Conservation (phyloP, 192 early-diverging fungal genomes). For the Powellomyces hirtus region DNA sequence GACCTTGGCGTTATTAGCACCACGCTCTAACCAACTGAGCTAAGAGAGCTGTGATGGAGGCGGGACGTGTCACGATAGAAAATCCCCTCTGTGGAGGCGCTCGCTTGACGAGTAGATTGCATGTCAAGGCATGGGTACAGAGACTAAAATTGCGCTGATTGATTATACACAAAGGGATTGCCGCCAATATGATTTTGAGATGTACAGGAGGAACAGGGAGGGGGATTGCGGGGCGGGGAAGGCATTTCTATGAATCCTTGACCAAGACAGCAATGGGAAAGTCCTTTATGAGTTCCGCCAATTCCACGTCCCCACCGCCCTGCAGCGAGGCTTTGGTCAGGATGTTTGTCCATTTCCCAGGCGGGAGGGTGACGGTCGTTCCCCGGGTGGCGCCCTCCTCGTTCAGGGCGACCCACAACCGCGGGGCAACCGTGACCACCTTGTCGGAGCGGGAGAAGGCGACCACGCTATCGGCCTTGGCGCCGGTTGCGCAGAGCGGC, state of each 20-base stretch:
- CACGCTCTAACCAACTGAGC: too few species aligned
- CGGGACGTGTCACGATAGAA: too few species aligned
- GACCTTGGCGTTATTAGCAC: too few species aligned
- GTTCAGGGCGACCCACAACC: slow-evolving; percentile 13
- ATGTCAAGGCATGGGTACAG: too few species aligned
- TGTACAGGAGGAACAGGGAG: too few species aligned
- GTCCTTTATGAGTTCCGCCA: background rate
- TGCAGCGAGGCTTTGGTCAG: background rate
- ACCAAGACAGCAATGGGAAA: slow-evolving; percentile 21
- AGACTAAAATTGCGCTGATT: too few species aligned
- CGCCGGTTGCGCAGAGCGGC: background rate
- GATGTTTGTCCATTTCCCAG: slow-evolving; percentile 17
- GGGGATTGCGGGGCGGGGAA: too few species aligned
- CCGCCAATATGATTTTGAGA: too few species aligned
- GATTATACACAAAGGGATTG: too few species aligned
- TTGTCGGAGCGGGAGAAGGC: slow-evolving; percentile 13
- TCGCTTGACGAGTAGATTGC: too few species aligned
- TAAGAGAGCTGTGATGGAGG: too few species aligned
- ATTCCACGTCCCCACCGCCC: slow-evolving; percentile 8
- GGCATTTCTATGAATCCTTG: slow-evolving; percentile 7
- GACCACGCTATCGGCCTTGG: slow-evolving; percentile 4
- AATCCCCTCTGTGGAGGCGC: too few species aligned
- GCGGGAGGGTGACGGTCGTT: slow-evolving; percentile 7
- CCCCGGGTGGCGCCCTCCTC: slow-evolving; percentile 2
- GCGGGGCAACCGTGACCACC: slow-evolving; percentile 15